Percentiles rank a stretch among this genome's conserved stretches.
Conservation (phyloP, 1,284 basidiomycete species). For the Moesziomyces sp. region DNA sequence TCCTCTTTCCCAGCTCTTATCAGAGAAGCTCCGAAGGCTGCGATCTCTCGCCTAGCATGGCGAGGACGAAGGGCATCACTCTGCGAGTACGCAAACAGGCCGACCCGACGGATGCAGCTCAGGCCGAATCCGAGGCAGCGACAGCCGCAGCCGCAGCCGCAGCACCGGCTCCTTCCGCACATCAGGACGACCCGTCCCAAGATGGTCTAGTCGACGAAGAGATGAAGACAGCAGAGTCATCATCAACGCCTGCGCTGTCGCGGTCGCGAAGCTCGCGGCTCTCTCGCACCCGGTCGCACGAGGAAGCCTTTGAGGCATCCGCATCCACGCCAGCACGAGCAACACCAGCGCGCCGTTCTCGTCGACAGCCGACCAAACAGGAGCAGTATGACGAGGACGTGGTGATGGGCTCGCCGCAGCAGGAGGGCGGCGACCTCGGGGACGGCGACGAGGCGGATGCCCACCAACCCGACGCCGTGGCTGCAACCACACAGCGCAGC, state of each 20-base stretch:
- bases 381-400: constrained; percentile 21
- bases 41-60: constrained; percentile 12
- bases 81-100: constrained; percentile 37
- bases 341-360: constrained; percentile 37
- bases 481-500: constrained; percentile 21
- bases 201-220: constrained; percentile 20
- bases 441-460: constrained; percentile 9
- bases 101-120: constrained; percentile 9
- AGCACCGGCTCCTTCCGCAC: background rate
- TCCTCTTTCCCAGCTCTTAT: too few species aligned
- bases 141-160: background rate
- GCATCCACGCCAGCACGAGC: constrained; percentile 11
- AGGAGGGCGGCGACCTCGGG: constrained; percentile 9
- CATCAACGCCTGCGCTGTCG: constrained; percentile 6
- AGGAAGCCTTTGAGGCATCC: constrained; percentile 21
- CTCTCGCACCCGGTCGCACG: constrained; percentile 26
- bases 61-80: constrained; percentile 44
- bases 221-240: constrained; percentile 17
- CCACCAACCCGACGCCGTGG: constrained; percentile 4
- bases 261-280: constrained; percentile 30
- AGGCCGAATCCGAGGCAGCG: background rate
- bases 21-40: background rate
- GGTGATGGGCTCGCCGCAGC: constrained; percentile 13
- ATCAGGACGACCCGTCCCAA: background rate
- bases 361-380: constrained; percentile 30